A percentile compares a stretch with the other conserved stretches of the same genome.
These are phyloP conservation scores for Leucaena leucocephala DNA, from an alignment of 306 rosid species.

Conservation along the genomic window DNA sequence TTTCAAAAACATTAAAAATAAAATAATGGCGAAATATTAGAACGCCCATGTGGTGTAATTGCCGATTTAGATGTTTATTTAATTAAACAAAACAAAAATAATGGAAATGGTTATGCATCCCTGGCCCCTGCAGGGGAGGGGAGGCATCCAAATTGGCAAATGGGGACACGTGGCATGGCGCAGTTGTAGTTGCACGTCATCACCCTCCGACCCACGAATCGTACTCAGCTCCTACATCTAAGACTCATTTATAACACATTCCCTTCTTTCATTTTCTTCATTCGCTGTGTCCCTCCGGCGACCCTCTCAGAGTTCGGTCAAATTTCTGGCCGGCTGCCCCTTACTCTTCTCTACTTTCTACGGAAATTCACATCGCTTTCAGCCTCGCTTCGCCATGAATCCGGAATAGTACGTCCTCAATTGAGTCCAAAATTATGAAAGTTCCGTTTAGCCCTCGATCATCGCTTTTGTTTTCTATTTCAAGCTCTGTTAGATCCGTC, in stretches of 20 bases:
- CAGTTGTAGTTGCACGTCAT: constrained; percentile 46
- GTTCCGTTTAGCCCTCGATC: background rate
- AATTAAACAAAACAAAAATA: too few relatives aligned
- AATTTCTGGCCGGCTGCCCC: constrained; percentile 43
- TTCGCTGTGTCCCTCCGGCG: constrained; percentile 48
- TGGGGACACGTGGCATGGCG: constrained; percentile 50
- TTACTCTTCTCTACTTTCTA: background rate
- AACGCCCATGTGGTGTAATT: too few relatives aligned
- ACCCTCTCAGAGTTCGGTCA: constrained; percentile 36
- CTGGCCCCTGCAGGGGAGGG: background rate
- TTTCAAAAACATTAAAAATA: too few relatives aligned
- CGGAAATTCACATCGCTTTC: constrained; percentile 32
- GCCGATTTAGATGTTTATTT: too few relatives aligned
- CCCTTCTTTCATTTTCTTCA: constrained; percentile 21
- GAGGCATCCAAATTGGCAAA: constrained; percentile 20
- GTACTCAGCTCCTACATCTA: constrained; percentile 43
- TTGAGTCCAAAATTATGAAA: constrained; percentile 40
- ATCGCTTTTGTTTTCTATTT: background rate
- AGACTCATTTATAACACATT: constrained; percentile 47
- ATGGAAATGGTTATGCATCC: background rate
- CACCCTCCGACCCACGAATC: constrained; percentile 25
- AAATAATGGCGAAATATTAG: background rate
- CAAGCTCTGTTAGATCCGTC: constrained; percentile 49
- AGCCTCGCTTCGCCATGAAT: constrained; percentile 62
- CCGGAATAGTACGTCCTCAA: constrained; percentile 88